Conservation (phyloP, 1,284 basidiomycete species). For the Irpex lacteus region DNA sequence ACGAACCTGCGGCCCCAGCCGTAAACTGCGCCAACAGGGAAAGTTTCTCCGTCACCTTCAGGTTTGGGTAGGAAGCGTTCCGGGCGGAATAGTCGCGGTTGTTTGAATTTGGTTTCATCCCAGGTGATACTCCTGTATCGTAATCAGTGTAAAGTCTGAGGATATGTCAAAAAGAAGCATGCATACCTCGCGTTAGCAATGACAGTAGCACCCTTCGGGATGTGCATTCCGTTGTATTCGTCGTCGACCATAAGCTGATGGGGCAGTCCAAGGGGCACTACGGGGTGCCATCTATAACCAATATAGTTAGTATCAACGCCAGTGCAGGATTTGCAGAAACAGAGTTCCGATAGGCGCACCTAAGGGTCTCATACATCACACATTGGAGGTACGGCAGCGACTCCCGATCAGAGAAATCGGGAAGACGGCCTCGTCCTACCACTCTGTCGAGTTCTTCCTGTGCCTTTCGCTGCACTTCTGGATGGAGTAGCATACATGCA, state of each 20-base stretch:
- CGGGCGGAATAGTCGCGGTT: slow-evolving; percentile 20
- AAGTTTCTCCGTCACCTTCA: not conserved
- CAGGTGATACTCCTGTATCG: slow-evolving; percentile 1
- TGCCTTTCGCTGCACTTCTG: slow-evolving; percentile 12
- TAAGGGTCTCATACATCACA: slow-evolving; percentile 1
- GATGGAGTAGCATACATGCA: slow-evolving; percentile 2
- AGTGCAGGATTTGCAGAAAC: too few species aligned
- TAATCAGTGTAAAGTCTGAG: too few species aligned
- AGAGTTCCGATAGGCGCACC: not conserved
- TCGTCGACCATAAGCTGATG: slow-evolving; percentile 20
- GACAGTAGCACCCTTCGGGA: slow-evolving; percentile 19
- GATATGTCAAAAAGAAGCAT: too few species aligned
- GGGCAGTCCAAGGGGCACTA: slow-evolving; percentile 11
- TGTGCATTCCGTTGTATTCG: slow-evolving; percentile 20
- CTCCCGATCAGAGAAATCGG: slow-evolving; percentile 9
- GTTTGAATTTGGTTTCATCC: slow-evolving; percentile 15
- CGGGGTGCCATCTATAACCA: slow-evolving; percentile 6
- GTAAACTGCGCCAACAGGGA: slow-evolving; percentile 6
- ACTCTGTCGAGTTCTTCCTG: not conserved
- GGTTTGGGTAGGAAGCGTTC: slow-evolving; percentile 9
- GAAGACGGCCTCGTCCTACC: slow-evolving; percentile 10
- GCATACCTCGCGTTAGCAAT: slow-evolving; percentile 18
- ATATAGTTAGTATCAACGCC: too few species aligned
- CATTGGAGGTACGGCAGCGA: slow-evolving; percentile 9
- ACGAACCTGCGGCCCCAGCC: slow-evolving; percentile 10